Conservation (phyloP, 805 yeast genomes). For the Schizosaccharomyces cryophilus region DNA sequence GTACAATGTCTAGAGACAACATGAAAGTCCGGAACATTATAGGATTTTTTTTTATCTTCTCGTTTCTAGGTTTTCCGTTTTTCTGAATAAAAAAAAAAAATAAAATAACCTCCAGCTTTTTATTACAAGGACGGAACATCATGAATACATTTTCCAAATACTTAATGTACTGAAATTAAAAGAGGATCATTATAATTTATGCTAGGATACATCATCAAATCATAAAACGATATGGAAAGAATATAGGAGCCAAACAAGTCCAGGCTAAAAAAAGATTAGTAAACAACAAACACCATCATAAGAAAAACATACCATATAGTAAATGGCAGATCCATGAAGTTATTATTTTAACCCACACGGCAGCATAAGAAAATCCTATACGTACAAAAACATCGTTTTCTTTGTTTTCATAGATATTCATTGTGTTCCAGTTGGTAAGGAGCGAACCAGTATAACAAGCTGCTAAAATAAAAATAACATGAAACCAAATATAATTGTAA, state of each 20-base stretch:
- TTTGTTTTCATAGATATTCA: conserved; percentile 44
- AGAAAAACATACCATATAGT: conserved; percentile 23
- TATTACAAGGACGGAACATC: too few species aligned
- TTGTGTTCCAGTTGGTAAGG: conserved; percentile 32
- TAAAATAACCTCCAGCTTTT: too few species aligned
- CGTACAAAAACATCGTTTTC: conserved; percentile 73
- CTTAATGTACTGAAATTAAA: too few species aligned
- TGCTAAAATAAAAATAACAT: conserved; percentile 74
- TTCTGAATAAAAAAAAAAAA: too few species aligned
- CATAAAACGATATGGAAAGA: not conserved
- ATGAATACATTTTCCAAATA: too few species aligned
- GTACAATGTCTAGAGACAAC: too few species aligned
- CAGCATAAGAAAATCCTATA: conserved; percentile 87
- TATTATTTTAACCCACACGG: conserved; percentile 79
- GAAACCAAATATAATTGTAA: conserved; percentile 23
- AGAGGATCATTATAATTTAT: too few species aligned
- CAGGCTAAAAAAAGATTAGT: not conserved
- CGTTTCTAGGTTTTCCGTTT: too few species aligned
- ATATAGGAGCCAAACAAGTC: not conserved
- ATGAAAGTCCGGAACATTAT: too few species aligned
- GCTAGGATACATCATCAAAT: too few species aligned
- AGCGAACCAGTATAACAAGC: conserved; percentile 92
- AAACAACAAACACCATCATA: not conserved
- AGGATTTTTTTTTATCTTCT: too few species aligned
- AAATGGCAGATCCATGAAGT: conserved; percentile 80